Evolutionary conservation across 2,329 filamentous ascomycete genomes (phyloP).

Genomic region (Fusarium azukiicola): DNA sequence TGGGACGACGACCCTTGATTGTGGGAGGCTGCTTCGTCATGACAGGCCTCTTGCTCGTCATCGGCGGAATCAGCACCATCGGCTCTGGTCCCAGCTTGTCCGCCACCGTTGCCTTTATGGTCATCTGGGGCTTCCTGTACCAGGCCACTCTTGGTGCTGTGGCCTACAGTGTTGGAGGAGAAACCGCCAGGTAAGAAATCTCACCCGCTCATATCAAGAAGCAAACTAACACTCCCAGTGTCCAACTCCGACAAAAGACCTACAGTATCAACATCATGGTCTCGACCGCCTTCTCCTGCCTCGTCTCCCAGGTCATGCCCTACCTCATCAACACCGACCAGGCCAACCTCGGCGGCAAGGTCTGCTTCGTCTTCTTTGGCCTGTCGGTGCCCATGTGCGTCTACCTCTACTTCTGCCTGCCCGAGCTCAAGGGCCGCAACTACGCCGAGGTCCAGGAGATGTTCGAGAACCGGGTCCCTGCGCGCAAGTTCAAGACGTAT

Average conservation of each 20-base stretch:
- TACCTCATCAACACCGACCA: conserved; percentile 55
- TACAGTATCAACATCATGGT: conserved; percentile 60
- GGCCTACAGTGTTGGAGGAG: conserved; percentile 57
- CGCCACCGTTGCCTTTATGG: conserved; percentile 56
- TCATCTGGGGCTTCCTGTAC: conserved; percentile 55
- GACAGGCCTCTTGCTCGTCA: conserved; percentile 54
- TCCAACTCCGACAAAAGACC: conserved; percentile 57
- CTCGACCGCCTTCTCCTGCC: conserved; percentile 55
- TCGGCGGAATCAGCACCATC: conserved; percentile 58
- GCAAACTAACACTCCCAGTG: conserved; percentile 25
- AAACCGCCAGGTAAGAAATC: conserved; percentile 52
- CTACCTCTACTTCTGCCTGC: conserved; percentile 62
- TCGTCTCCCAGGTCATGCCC: conserved; percentile 56
- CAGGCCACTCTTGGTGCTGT: conserved; percentile 56
- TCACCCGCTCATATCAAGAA: too few relatives aligned
- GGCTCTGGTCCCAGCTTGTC: conserved; percentile 44
- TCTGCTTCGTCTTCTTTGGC: conserved; percentile 59
- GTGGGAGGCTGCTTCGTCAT: conserved; percentile 55
- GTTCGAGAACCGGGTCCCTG: conserved; percentile 41
- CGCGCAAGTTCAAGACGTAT: conserved; percentile 42
- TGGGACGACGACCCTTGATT: conserved; percentile 56
- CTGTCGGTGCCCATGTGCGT: conserved; percentile 55
- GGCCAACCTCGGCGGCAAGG: conserved; percentile 58
- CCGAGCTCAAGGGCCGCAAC: conserved; percentile 57
- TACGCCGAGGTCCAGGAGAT: conserved; percentile 47